Base-by-base conservation (phyloP, 371 early-diverging fungal species). In the Choanephora cucurbitarum region DNA sequence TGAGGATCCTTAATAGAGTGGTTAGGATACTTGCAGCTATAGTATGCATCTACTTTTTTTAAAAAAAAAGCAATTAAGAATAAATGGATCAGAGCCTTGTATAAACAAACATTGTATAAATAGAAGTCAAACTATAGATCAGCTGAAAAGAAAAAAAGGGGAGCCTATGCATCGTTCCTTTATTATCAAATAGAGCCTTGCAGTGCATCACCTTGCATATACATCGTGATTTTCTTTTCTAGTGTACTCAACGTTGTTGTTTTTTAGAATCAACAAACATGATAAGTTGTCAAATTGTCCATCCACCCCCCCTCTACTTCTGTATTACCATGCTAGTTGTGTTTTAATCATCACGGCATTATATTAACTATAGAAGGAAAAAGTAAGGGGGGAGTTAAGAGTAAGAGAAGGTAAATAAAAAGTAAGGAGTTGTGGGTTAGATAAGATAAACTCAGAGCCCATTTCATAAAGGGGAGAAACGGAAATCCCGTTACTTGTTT, bases 131-230 rank as follows among this genome's bases (percentile, higher is more conserved):
- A n/a, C n/a, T 28, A 5, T 28, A 28, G 37, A 37, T 37, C 37
- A 37, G 37, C 13, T 37, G 37, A 37, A 37, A 37, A 37, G 13
- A 37, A 11, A 37, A 11, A 37, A 11, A 14, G 11, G 11, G 37
- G 37, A 37, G 37, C 37, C 3, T 13, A 9, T 37, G 37, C 37
- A 37, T 37, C 37, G 37, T 37, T 37, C 14, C 37, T 13, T 37
- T 37, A 37, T 37, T 14, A 37, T 11, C 37, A n/a, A 17, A 42
- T n/a, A 42, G 17, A 42, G 32, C 10, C 37, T 34, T 56, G 56
- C 56, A 56, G 47, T 41, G 59, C 59, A 58, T 54, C 24, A 49
- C 59, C 28, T 58, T 51, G 64, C 64, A 64, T 58, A 52, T 28
- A 28, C 28, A 28, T 28, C 28, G 28, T 28, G 28, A 28, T 28